Evolutionary conservation across 352 stramenopile genomes (phyloP).

Genomic region (Globisporangium middletonii): DNA sequence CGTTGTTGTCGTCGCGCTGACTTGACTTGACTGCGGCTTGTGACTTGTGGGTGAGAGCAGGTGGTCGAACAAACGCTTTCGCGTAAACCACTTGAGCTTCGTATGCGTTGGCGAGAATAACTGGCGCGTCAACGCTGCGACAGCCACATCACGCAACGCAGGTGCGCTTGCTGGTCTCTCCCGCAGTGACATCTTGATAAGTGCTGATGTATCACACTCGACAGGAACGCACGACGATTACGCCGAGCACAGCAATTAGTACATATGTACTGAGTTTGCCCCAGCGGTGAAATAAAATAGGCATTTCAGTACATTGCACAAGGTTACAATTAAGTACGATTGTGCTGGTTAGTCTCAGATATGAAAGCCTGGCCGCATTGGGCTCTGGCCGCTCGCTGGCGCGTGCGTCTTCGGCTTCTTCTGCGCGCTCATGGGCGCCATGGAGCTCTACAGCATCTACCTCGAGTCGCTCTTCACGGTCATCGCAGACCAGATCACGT

Average conservation of each 20-base stretch:
- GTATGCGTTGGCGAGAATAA: neutral
- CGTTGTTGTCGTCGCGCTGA: neutral
- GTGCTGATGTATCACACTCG: no score
- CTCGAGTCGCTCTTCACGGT: constrained; percentile 42
- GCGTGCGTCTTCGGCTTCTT: constrained; percentile 72
- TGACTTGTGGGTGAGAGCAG: neutral
- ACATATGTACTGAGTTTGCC: no score
- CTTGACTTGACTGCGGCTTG: constrained; percentile 5
- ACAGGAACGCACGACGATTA: no score
- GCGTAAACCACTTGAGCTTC: neutral
- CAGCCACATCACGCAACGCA: neutral
- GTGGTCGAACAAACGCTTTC: neutral
- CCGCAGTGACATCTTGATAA: no score
- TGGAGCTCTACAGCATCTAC: constrained; percentile 79
- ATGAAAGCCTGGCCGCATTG: constrained; percentile 38
- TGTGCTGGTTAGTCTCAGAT: no score
- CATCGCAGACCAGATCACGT: constrained; percentile 53
- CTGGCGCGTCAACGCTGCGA: neutral
- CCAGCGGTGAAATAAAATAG: no score
- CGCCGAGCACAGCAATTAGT: no score
- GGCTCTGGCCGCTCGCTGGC: constrained; percentile 58
- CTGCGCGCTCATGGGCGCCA: constrained; percentile 64
- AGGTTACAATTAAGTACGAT: no score
- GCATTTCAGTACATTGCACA: no score
- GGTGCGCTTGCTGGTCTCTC: neutral